These are phyloP conservation scores for Nakazawaea populi DNA, from an alignment of 805 yeast genomes.

Conservation along the genomic window DNA sequence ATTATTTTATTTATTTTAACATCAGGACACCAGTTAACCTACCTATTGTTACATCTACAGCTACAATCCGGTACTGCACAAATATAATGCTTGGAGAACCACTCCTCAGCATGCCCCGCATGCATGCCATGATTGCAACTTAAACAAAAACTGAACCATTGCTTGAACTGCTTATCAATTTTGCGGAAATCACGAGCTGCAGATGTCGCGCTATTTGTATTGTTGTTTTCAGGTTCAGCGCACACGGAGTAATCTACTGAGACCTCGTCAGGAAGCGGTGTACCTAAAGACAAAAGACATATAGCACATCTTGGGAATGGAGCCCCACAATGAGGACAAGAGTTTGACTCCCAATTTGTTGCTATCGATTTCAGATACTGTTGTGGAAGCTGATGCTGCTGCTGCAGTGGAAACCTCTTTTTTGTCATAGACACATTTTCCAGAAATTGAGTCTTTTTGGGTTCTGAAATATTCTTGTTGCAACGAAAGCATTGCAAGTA, in stretches of 20 bases:
- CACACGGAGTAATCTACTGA: slow-evolving; percentile 18
- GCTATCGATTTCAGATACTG: background rate
- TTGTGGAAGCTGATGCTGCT: slow-evolving; percentile 19
- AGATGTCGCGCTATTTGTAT: slow-evolving; percentile 14
- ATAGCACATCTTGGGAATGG: slow-evolving; percentile 89
- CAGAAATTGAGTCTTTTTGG: slow-evolving; percentile 9
- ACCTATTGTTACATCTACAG: slow-evolving; percentile 70
- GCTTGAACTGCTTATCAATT: slow-evolving; percentile 45
- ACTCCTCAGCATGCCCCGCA: slow-evolving; percentile 91
- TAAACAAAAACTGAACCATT: slow-evolving; percentile 90
- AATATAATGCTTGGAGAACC: slow-evolving; percentile 83
- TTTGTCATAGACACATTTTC: slow-evolving; percentile 13
- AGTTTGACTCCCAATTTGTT: slow-evolving; percentile 14
- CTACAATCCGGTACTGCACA: slow-evolving; percentile 95
- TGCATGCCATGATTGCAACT: slow-evolving; percentile 93
- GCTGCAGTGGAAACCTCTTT: slow-evolving; percentile 21
- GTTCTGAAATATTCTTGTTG: slow-evolving; percentile 58
- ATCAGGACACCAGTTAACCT: slow-evolving; percentile 9
- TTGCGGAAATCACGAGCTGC: slow-evolving; percentile 14
- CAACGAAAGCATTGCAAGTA: slow-evolving; percentile 79
- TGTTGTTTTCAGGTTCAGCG: background rate
- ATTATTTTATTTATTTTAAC: no score
- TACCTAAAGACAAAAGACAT: slow-evolving; percentile 76
- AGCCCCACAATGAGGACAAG: slow-evolving; percentile 83
- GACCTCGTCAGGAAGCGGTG: slow-evolving; percentile 43